A percentile compares a stretch with the other conserved stretches of the same genome.
These are phyloP conservation scores for Myxozyma geophila DNA, from an alignment of 805 yeast species.

Conservation along the genomic window DNA sequence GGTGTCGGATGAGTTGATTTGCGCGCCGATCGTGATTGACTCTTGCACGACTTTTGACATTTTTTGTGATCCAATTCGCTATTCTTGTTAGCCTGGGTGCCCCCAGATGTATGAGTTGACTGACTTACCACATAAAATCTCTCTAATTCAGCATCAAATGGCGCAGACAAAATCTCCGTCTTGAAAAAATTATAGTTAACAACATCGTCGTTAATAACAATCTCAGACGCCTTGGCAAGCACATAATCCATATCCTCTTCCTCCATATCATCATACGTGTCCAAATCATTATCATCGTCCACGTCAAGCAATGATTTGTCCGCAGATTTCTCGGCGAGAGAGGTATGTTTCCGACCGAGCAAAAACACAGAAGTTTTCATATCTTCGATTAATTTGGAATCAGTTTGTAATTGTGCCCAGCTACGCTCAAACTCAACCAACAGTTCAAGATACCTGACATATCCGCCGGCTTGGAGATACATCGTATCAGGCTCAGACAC, in stretches of 20 bases:
- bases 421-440: slow-evolving; percentile 35
- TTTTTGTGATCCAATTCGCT: slow-evolving; percentile 42
- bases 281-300: slow-evolving; percentile 15
- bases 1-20: slow-evolving; percentile 24
- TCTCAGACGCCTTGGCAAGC: slow-evolving; percentile 41
- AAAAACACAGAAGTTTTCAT: slow-evolving; percentile 43
- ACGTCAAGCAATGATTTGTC: slow-evolving; percentile 25
- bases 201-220: slow-evolving; percentile 47
- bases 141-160: slow-evolving; percentile 45
- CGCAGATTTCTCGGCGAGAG: slow-evolving; percentile 39
- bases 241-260: slow-evolving; percentile 32
- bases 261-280: slow-evolving; percentile 22
- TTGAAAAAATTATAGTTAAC: slow-evolving; percentile 46
- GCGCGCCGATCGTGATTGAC: slow-evolving; percentile 39
- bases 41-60: slow-evolving; percentile 42
- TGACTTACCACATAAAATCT: slow-evolving; percentile 37
- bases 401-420: slow-evolving; percentile 35
- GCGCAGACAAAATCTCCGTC: slow-evolving; percentile 43
- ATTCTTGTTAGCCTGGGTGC: background rate
- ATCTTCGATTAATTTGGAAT: slow-evolving; percentile 33
- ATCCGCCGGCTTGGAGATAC: slow-evolving; percentile 38
- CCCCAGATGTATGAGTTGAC: background rate
- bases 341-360: slow-evolving; percentile 39
- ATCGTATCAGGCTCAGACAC: slow-evolving; percentile 40
- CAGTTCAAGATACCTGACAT: slow-evolving; percentile 38